Evolutionary conservation across 805 yeast species (phyloP).

Genomic region (Metschnikowia borealis): DNA sequence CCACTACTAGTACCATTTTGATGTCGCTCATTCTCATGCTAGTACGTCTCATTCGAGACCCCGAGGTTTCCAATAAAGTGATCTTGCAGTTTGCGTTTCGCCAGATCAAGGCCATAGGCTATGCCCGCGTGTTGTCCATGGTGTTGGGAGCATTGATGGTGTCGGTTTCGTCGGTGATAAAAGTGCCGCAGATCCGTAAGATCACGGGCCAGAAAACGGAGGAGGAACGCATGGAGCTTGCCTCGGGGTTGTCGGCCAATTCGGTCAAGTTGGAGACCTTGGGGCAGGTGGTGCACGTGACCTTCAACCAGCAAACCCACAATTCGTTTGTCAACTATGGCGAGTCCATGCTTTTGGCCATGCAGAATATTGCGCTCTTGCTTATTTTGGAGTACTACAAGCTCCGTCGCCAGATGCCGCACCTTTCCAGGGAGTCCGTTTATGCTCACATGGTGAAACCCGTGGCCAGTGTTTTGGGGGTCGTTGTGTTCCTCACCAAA

Average conservation of each 20-base stretch:
- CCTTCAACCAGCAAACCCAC: conserved; percentile 33
- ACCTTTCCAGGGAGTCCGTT: neutral
- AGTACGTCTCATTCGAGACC: conserved; percentile 34
- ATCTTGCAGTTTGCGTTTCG: conserved; percentile 35
- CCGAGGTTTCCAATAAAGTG: conserved; percentile 37
- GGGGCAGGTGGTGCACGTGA: conserved; percentile 36
- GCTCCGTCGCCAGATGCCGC: neutral
- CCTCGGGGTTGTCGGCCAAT: conserved; percentile 34
- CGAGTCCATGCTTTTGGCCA: conserved; percentile 35
- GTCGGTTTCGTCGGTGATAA: conserved; percentile 35
- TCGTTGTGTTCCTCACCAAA: conserved; percentile 27
- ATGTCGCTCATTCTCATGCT: conserved; percentile 15
- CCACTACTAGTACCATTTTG: neutral
- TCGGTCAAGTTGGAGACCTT: conserved; percentile 35
- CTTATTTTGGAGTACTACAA: conserved; percentile 32
- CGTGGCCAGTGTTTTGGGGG: conserved; percentile 24
- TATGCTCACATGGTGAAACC: conserved; percentile 17
- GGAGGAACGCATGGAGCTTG: conserved; percentile 26
- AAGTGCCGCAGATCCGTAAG: conserved; percentile 39
- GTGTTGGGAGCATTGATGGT: conserved; percentile 33
- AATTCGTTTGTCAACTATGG: conserved; percentile 39
- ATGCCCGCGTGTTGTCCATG: conserved; percentile 30
- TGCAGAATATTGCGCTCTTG: conserved; percentile 37
- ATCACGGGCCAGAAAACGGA: conserved; percentile 26
- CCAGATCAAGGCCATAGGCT: conserved; percentile 32